phyloP scores from a whole-genome alignment of 352 stramenopile genomes.

The Pythium rishiriense region DNA sequence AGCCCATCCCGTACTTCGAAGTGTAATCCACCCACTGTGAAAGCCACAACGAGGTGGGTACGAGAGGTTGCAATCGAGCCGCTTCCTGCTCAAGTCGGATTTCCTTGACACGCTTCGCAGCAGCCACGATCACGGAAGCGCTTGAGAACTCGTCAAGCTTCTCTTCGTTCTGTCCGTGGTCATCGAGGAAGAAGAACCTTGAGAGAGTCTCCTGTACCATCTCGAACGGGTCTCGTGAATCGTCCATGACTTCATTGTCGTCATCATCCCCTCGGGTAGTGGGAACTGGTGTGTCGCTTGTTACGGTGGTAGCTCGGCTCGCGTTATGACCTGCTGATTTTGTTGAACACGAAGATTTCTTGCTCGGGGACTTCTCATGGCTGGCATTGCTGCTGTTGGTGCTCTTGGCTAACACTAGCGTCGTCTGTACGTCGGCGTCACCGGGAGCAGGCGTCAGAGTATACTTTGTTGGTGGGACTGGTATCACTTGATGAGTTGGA shows the following conservation, averaged over 20 bases:
- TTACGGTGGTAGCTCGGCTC: constrained; percentile 25
- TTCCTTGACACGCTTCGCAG: constrained; percentile 66
- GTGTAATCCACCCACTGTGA: constrained; percentile 99
- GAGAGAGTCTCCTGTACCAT: constrained; percentile 53
- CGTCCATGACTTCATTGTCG: background rate
- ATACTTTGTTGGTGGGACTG: background rate
- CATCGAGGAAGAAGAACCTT: constrained; percentile 69
- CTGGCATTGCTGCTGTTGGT: constrained; percentile 15
- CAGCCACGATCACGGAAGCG: constrained; percentile 54
- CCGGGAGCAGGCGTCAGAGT: background rate
- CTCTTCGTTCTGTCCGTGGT: constrained; percentile 38
- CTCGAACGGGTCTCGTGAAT: constrained; percentile 43
- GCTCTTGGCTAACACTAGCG: constrained; percentile 13
- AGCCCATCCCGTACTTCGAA: constrained; percentile 98
- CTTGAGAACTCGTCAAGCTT: constrained; percentile 62
- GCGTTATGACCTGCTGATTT: constrained; percentile 8
- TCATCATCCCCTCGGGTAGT: constrained; percentile 3
- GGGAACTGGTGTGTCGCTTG: constrained; percentile 19
- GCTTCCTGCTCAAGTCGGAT: constrained; percentile 54
- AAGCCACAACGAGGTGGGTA: constrained; percentile 91
- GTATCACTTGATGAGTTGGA: background rate
- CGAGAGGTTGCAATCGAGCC: constrained; percentile 14
- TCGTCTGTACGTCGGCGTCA: constrained; percentile 13
- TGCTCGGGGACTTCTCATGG: constrained; percentile 10
- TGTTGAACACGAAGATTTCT: constrained; percentile 9